Conservation (phyloP, 768 basidiomycete species). For the Collybiopsis confluens region DNA sequence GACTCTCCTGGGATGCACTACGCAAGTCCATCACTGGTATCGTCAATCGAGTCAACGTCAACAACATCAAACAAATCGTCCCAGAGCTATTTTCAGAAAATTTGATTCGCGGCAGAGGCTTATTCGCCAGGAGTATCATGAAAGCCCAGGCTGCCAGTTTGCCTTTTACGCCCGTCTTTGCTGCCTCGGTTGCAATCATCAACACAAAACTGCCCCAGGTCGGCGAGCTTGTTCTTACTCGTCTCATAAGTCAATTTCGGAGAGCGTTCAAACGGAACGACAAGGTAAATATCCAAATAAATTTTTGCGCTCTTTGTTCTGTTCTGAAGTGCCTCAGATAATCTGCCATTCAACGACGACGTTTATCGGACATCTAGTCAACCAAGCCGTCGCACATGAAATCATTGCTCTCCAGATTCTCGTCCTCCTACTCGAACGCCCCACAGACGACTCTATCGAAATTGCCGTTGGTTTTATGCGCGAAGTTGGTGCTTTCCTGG, state of each 20-base stretch:
- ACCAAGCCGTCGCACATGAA: slow-evolving; percentile 91
- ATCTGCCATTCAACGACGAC: slow-evolving; percentile 92
- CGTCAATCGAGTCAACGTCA: slow-evolving; percentile 96
- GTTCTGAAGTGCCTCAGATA: slow-evolving; percentile 44
- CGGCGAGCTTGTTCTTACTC: slow-evolving; percentile 84
- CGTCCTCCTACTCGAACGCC: slow-evolving; percentile 89
- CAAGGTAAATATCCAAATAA: slow-evolving; percentile 58
- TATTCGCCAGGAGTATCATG: slow-evolving; percentile 95
- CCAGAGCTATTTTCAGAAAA: slow-evolving; percentile 93
- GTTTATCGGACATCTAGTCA: slow-evolving; percentile 88
- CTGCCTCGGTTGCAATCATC: slow-evolving; percentile 88
- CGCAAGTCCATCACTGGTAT: slow-evolving; percentile 98
- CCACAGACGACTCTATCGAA: slow-evolving; percentile 97
- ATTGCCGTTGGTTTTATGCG: slow-evolving; percentile 97
- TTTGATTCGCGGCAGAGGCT: slow-evolving; percentile 85
- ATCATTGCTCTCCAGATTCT: slow-evolving; percentile 94
- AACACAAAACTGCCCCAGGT: slow-evolving; percentile 97
- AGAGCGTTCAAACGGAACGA: slow-evolving; percentile 95
- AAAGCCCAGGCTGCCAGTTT: slow-evolving; percentile 96
- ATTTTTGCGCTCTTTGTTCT: slow-evolving; percentile 2
- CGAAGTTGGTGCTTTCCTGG: slow-evolving; percentile 93
- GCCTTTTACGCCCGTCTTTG: slow-evolving; percentile 96
- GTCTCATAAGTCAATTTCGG: slow-evolving; percentile 93
- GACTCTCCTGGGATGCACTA: slow-evolving; percentile 95
- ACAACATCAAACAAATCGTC: slow-evolving; percentile 92